phyloP scores from a whole-genome alignment of 257 asterid species.

The Solanum gandarillasii region DNA sequence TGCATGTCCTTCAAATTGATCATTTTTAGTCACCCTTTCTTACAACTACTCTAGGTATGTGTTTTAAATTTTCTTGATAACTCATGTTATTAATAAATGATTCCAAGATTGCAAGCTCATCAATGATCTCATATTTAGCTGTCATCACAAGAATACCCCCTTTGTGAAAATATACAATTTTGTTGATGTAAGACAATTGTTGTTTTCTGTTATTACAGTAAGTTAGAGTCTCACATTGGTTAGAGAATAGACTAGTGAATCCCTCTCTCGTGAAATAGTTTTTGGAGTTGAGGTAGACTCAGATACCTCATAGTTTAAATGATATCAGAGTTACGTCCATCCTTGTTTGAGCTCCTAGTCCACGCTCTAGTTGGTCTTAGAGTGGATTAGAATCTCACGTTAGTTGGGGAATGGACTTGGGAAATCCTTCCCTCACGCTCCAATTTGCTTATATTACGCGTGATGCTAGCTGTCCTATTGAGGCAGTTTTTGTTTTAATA shows the following conservation, averaged over 20 bases:
- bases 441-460: background rate
- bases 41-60: background rate
- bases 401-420: background rate
- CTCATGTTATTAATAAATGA: background rate
- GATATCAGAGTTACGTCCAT: background rate
- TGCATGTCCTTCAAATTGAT: conserved; percentile 14
- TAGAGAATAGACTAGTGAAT: background rate
- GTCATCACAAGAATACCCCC: background rate
- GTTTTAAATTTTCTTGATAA: background rate
- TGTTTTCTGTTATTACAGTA: background rate
- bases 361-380: background rate
- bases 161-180: background rate
- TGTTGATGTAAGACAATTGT: background rate
- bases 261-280: background rate
- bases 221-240: background rate
- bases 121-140: background rate
- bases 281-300: background rate
- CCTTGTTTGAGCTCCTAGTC: background rate
- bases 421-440: background rate
- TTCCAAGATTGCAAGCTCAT: background rate
- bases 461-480: background rate
- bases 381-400: background rate
- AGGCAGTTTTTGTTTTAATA: background rate
- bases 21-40: background rate
- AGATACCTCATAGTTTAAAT: background rate